A percentile compares a stretch with the other conserved stretches of the same genome.
Conservation (phyloP, 129 eudicot genomes). For the Centrapalus pauciflorus region DNA sequence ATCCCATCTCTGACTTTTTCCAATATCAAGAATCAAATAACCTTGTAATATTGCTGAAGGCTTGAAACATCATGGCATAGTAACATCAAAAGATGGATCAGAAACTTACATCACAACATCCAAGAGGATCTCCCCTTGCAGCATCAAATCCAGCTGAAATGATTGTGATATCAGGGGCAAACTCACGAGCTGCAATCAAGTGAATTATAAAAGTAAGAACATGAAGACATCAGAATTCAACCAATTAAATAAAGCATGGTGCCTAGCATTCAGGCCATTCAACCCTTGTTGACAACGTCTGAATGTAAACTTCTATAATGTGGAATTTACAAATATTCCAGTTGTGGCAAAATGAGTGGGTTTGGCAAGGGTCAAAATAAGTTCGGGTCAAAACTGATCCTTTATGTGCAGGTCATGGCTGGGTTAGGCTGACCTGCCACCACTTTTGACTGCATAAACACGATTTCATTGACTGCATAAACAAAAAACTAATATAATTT, state of each 20-base stretch:
- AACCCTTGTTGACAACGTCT: neutral
- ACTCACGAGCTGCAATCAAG: constrained; percentile 64
- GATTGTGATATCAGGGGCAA: constrained; percentile 84
- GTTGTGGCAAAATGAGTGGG: no score
- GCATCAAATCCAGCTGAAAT: constrained; percentile 99
- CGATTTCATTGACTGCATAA: no score
- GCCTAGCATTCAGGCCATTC: neutral
- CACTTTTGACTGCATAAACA: no score
- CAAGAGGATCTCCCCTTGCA: constrained; percentile 98
- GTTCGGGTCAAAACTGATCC: no score
- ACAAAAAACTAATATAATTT: no score
- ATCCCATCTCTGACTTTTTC: neutral
- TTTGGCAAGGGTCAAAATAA: no score
- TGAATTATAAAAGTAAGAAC: constrained; percentile 2
- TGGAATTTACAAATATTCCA: no score
- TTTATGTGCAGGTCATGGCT: no score
- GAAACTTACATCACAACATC: constrained; percentile 85
- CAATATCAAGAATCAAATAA: neutral
- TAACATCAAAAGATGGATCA: neutral
- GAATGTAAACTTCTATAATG: neutral
- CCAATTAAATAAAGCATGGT: neutral
- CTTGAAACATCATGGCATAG: neutral
- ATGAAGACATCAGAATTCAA: neutral
- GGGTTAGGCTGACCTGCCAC: no score
- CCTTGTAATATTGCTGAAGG: neutral